A percentile compares a stretch with the other conserved stretches of the same genome.
phyloP scores from a whole-genome alignment of 2,329 filamentous ascomycete species.

The Fonsecaea multimorphosa region DNA sequence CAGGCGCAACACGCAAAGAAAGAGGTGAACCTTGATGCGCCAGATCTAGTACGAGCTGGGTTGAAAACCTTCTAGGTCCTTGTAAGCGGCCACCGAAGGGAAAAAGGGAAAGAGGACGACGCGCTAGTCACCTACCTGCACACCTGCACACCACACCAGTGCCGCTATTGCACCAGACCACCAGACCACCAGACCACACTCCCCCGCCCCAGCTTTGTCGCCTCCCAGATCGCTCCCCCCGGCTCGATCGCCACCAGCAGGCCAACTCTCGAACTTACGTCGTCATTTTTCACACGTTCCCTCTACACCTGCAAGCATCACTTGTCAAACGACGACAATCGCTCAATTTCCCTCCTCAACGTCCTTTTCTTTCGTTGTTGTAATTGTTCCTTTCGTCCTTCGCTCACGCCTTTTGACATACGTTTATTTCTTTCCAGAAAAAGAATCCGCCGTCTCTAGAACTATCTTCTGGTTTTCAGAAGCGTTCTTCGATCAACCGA shows the following conservation, averaged over 20 bases:
- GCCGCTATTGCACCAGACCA: constrained; percentile 1
- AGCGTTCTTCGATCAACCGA: constrained; percentile 23
- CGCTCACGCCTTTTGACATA: constrained; percentile 25
- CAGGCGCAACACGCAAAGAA: neutral
- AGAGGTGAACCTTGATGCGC: constrained; percentile 4
- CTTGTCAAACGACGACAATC: constrained; percentile 27
- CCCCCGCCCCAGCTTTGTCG: constrained; percentile 6
- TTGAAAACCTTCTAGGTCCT: constrained; percentile 8
- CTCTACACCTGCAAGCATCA: constrained; percentile 20
- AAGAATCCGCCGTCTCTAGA: neutral
- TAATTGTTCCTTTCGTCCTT: constrained; percentile 34
- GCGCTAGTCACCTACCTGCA: neutral
- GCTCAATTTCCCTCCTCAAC: constrained; percentile 26
- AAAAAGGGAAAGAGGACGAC: constrained; percentile 1
- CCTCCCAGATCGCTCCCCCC: constrained; percentile 17
- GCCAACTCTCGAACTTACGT: constrained; percentile 29
- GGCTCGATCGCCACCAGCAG: constrained; percentile 31
- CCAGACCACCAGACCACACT: neutral
- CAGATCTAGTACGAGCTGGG: constrained; percentile 1
- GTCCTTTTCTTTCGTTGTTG: constrained; percentile 29
- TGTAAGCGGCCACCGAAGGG: constrained; percentile 13
- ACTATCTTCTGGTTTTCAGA: constrained; percentile 7
- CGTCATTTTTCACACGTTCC: constrained; percentile 34
- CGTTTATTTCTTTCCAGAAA: constrained; percentile 5
- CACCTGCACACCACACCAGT: constrained; percentile 19